These are phyloP conservation scores for Epichloe uncinata DNA, from an alignment of 2,329 filamentous ascomycete genomes.

Conservation along the genomic window DNA sequence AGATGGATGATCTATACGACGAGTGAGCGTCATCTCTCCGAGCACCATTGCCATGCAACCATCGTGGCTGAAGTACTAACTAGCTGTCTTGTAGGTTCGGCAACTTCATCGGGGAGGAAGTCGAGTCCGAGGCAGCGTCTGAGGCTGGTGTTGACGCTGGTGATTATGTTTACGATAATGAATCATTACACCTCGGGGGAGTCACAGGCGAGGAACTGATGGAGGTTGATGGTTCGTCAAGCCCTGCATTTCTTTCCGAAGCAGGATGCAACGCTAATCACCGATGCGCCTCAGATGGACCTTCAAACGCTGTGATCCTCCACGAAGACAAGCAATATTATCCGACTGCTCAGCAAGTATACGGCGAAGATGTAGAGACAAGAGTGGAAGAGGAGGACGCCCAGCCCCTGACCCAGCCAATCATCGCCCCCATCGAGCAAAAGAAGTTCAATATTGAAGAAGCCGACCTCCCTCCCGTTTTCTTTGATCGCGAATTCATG, in stretches of 20 bases:
- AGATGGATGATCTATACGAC: constrained; percentile 94
- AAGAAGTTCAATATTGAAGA: constrained; percentile 97
- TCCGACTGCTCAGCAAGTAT: constrained; percentile 91
- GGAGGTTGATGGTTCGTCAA: constrained; percentile 65
- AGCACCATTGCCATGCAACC: background rate
- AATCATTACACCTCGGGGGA: constrained; percentile 51
- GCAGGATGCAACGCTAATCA: background rate
- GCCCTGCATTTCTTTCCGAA: background rate
- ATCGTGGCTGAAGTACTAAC: background rate
- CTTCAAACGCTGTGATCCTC: constrained; percentile 91
- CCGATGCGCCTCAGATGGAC: constrained; percentile 42
- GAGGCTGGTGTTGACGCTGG: constrained; percentile 60
- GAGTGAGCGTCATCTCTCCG: constrained; percentile 43
- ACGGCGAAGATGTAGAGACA: constrained; percentile 87
- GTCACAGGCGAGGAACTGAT: constrained; percentile 68
- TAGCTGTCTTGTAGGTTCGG: constrained; percentile 54
- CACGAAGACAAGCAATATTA: constrained; percentile 99
- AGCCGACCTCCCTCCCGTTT: constrained; percentile 74
- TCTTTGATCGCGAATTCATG: constrained; percentile 85
- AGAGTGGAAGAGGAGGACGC: constrained; percentile 95
- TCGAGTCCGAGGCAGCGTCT: constrained; percentile 72
- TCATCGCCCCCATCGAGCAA: constrained; percentile 81
- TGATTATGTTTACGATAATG: constrained; percentile 74
- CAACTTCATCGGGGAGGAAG: constrained; percentile 94
- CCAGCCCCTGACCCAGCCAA: constrained; percentile 81